Percentiles rank a stretch among this genome's conserved stretches.
phyloP scores from a whole-genome alignment of 2,329 filamentous ascomycete genomes.

The Pyricularia sp. region DNA sequence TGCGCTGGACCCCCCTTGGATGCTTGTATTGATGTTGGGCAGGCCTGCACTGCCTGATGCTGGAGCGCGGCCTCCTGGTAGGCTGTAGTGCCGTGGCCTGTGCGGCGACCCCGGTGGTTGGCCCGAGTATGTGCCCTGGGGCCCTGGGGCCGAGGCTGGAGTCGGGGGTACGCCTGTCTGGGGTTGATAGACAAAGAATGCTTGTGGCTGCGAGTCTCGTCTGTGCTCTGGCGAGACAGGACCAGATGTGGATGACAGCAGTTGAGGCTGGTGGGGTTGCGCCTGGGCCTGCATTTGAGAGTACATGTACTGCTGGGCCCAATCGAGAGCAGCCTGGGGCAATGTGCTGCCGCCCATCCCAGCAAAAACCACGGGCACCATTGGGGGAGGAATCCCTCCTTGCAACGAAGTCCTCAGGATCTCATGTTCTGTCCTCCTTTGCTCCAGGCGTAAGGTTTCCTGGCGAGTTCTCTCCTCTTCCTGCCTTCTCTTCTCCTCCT shows the following conservation, averaged over 20 bases:
- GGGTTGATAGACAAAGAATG: conserved; percentile 30
- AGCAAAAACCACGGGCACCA: conserved; percentile 68
- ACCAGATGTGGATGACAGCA: conserved; percentile 31
- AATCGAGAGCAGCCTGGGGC: conserved; percentile 53
- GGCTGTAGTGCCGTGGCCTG: conserved; percentile 39
- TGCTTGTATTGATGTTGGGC: conserved; percentile 34
- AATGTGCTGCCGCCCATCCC: conserved; percentile 57
- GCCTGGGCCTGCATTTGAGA: conserved; percentile 39
- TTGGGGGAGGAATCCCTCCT: conserved; percentile 62
- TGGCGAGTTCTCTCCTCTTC: conserved; percentile 63
- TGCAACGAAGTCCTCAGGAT: conserved; percentile 61
- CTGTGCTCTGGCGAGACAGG: conserved; percentile 44
- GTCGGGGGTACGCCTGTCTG: conserved; percentile 31
- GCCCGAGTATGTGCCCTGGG: conserved; percentile 27
- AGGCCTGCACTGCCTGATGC: conserved; percentile 26
- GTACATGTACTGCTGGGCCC: conserved; percentile 57
- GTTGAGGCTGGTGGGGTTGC: conserved; percentile 41
- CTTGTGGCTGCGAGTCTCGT: conserved; percentile 38
- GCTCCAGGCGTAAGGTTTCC: conserved; percentile 60
- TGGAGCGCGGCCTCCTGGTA: conserved; percentile 29
- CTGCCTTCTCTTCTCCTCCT: conserved; percentile 64
- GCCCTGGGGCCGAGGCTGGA: conserved; percentile 29
- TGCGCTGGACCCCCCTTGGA: conserved; percentile 25
- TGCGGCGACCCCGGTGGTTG: conserved; percentile 39
- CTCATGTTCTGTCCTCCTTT: conserved; percentile 62